Conservation (phyloP, 2,329 filamentous ascomycete genomes). For the Talaromyces sp. region DNA sequence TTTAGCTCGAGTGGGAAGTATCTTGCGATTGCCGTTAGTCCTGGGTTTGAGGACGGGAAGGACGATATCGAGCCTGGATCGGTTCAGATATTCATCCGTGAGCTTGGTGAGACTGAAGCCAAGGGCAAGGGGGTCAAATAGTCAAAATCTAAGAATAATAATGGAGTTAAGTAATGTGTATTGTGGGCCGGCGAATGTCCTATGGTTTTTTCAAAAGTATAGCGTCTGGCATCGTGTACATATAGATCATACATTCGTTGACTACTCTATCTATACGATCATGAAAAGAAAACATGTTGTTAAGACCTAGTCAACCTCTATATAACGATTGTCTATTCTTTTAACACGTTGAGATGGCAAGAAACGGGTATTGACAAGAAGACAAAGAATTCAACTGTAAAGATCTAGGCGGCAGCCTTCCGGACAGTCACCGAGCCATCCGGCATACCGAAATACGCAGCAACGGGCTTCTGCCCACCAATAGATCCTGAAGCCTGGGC, state of each 20-base stretch:
- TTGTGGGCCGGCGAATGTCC: conserved; percentile 16
- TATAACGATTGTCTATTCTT: background rate
- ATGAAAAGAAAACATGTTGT: background rate
- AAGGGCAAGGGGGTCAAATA: conserved; percentile 76
- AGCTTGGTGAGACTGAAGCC: conserved; percentile 82
- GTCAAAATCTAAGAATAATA: background rate
- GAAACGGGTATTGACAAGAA: conserved; percentile 13
- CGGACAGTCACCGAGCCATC: conserved; percentile 65
- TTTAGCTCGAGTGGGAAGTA: conserved; percentile 76
- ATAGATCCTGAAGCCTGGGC: conserved; percentile 58
- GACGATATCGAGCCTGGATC: conserved; percentile 71
- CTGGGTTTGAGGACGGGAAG: conserved; percentile 83
- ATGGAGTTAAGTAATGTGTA: background rate
- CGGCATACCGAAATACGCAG: conserved; percentile 91
- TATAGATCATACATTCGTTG: conserved; percentile 5
- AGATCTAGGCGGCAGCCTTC: conserved; percentile 32
- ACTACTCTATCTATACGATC: background rate
- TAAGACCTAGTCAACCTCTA: background rate
- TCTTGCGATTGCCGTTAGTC: conserved; percentile 76
- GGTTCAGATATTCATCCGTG: conserved; percentile 74
- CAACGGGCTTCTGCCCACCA: conserved; percentile 84
- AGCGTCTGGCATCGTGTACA: conserved; percentile 10
- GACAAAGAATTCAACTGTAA: background rate
- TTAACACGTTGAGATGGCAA: background rate
- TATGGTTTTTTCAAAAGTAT: conserved; percentile 3